phyloP scores from a whole-genome alignment of 2,329 filamentous ascomycete species.

The Teratosphaeria gauchensis region DNA sequence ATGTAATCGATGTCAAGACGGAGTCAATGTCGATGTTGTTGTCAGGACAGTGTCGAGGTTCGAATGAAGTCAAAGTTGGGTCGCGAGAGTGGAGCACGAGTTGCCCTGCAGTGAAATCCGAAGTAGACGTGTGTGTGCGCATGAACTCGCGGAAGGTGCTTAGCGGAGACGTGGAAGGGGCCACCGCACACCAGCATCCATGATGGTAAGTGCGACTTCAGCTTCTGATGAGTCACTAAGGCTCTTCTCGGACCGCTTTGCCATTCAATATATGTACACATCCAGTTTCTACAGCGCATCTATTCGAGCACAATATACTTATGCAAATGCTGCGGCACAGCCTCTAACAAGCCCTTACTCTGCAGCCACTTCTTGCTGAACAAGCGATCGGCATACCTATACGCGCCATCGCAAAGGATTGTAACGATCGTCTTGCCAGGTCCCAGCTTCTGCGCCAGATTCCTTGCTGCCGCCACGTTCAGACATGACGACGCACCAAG shows the following conservation, averaged over 20 bases:
- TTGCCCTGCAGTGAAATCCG: not conserved
- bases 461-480: conserved; percentile 91
- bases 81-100: no score
- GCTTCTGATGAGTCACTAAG: no score
- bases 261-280: not conserved
- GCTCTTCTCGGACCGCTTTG: not conserved
- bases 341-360: conserved; percentile 69
- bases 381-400: conserved; percentile 85
- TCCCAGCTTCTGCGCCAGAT: conserved; percentile 84
- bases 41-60: not conserved
- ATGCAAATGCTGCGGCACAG: conserved; percentile 74
- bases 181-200: no score
- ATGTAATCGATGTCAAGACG: not conserved
- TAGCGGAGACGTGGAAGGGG: not conserved
- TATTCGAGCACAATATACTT: conserved; percentile 91
- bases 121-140: not conserved
- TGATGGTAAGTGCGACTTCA: not conserved
- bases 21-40: not conserved
- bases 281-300: not conserved
- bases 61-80: not conserved
- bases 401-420: conserved; percentile 91
- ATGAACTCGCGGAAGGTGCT: not conserved
- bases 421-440: conserved; percentile 87
- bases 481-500: conserved; percentile 86
- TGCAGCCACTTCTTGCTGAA: conserved; percentile 88